A percentile compares a stretch with the other conserved stretches of the same genome.
Conservation (phyloP, 108 stramenopile species). For the Cafeteria roenbergensis region DNA sequence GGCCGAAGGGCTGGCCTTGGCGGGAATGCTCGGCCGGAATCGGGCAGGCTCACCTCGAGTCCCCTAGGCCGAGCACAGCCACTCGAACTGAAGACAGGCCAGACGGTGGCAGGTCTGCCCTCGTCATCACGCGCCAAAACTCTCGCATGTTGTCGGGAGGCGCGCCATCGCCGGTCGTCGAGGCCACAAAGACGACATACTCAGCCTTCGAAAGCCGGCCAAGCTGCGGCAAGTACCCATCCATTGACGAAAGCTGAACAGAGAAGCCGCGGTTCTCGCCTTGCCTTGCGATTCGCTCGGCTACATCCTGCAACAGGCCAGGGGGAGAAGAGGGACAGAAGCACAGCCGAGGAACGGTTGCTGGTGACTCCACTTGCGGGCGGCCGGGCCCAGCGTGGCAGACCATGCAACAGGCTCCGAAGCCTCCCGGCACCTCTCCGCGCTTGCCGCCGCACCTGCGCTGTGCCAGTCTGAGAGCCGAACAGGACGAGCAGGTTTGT, state of each 20-base stretch:
- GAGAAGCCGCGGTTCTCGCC: background rate
- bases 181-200: constrained; percentile 21
- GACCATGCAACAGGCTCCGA: too few relatives aligned
- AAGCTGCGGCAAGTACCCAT: background rate
- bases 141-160: constrained; percentile 18
- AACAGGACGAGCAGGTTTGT: background rate
- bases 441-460: background rate
- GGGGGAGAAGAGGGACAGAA: background rate
- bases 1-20: too few relatives aligned
- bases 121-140: constrained; percentile 19
- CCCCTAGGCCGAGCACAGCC: constrained; percentile 21
- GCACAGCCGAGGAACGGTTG: background rate
- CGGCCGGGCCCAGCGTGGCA: too few relatives aligned
- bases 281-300: constrained; percentile 8
- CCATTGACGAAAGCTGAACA: background rate
- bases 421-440: too few relatives aligned
- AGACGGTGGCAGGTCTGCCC: constrained; percentile 6
- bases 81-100: background rate
- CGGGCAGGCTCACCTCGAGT: too few relatives aligned
- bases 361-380: background rate
- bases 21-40: too few relatives aligned
- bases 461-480: constrained; percentile 11
- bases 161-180: constrained; percentile 26
- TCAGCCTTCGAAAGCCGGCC: background rate
- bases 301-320: constrained; percentile 7